phyloP scores from a whole-genome alignment of 2,329 filamentous ascomycete genomes.

The Fusarium sp. region DNA sequence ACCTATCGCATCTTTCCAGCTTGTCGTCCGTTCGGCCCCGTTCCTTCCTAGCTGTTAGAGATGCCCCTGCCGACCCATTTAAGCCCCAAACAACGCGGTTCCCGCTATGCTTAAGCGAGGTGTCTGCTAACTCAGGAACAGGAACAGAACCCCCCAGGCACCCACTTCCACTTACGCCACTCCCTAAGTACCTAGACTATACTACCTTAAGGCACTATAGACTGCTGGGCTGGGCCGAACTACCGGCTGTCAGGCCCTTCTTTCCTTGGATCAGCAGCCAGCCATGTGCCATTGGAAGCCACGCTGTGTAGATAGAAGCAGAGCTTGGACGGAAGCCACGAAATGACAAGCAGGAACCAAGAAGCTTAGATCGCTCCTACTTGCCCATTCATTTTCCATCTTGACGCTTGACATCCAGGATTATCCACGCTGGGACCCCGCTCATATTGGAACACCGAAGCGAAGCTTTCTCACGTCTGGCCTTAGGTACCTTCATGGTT shows the following conservation, averaged over 20 bases:
- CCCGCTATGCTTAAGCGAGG: constrained; percentile 47
- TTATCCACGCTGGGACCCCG: constrained; percentile 7
- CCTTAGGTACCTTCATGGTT: not conserved
- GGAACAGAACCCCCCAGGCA: not conserved
- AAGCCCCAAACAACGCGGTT: constrained; percentile 43
- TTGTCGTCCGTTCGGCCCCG: constrained; percentile 29
- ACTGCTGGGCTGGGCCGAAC: not conserved
- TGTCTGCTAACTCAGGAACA: constrained; percentile 31
- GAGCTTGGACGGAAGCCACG: constrained; percentile 15
- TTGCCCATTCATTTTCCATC: not conserved
- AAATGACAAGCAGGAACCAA: constrained; percentile 24
- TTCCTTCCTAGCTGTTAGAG: constrained; percentile 4
- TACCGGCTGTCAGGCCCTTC: not conserved
- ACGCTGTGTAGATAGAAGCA: constrained; percentile 17
- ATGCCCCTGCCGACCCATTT: constrained; percentile 23
- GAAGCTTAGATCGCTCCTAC: constrained; percentile 25
- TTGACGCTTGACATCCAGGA: not conserved
- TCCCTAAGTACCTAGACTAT: not conserved
- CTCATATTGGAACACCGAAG: constrained; percentile 7
- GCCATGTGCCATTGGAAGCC: constrained; percentile 17
- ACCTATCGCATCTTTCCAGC: constrained; percentile 40
- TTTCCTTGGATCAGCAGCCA: constrained; percentile 1
- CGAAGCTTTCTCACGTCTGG: constrained; percentile 15
- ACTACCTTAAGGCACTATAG: not conserved
- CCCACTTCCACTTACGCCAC: constrained; percentile 3